Evolutionary conservation across 2,329 filamentous ascomycete genomes (phyloP).

Genomic region (Endocalyx cinctus): DNA sequence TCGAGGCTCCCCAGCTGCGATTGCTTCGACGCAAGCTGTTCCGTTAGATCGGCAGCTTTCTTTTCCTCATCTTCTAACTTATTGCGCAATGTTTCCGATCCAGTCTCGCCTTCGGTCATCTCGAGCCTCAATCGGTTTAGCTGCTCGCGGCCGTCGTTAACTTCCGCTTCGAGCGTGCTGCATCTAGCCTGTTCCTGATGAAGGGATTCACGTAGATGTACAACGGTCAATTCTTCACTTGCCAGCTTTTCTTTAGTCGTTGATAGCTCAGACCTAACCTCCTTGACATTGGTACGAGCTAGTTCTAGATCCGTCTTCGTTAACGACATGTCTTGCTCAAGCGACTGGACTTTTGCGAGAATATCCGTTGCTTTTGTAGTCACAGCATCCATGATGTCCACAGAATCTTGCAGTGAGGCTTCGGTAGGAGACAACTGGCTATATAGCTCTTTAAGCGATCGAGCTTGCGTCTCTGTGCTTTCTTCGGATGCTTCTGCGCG

Average conservation of each 20-base stretch:
- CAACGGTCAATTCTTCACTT: slow-evolving; percentile 45
- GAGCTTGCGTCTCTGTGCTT: slow-evolving; percentile 45
- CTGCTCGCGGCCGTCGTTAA: slow-evolving; percentile 63
- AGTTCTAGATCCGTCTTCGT: slow-evolving; percentile 61
- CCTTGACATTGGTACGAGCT: slow-evolving; percentile 48
- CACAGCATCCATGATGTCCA: slow-evolving; percentile 56
- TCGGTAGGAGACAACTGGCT: slow-evolving; percentile 51
- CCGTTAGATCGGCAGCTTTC: slow-evolving; percentile 61
- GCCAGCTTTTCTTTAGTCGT: slow-evolving; percentile 48
- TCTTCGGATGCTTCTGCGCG: slow-evolving; percentile 49
- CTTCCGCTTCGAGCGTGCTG: slow-evolving; percentile 49
- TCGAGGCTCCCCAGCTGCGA: slow-evolving; percentile 73
- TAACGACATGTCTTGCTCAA: slow-evolving; percentile 56
- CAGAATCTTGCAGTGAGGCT: slow-evolving; percentile 49
- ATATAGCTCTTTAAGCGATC: slow-evolving; percentile 55
- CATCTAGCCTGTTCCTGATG: slow-evolving; percentile 51
- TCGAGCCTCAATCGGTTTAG: slow-evolving; percentile 64
- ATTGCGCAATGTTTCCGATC: slow-evolving; percentile 72
- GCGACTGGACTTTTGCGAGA: slow-evolving; percentile 53
- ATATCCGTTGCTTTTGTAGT: slow-evolving; percentile 54
- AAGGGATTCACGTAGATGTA: slow-evolving; percentile 50
- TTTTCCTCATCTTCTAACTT: slow-evolving; percentile 71
- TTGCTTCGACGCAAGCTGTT: slow-evolving; percentile 69
- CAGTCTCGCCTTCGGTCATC: slow-evolving; percentile 78
- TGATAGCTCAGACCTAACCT: slow-evolving; percentile 55